phyloP scores from a whole-genome alignment of 495 filamentous ascomycete species.

The Penicillium paxilli region DNA sequence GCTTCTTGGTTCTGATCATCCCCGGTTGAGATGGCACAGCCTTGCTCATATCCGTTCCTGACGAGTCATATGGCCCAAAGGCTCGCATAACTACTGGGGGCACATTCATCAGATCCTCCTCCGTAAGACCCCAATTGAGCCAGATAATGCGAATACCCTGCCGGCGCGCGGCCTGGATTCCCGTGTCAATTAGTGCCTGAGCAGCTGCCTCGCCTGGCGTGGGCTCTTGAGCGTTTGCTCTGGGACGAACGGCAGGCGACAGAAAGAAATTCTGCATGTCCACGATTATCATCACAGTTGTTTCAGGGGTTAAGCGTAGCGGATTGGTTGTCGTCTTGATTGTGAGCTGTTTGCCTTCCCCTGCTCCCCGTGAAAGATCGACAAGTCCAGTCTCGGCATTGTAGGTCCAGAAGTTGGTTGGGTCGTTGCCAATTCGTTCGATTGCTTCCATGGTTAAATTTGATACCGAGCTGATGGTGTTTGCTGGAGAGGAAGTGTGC shows the following conservation, averaged over 20 bases:
- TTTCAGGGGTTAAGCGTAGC: conserved; percentile 31
- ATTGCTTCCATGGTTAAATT: neutral
- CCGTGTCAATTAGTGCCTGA: conserved; percentile 24
- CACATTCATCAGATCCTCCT: conserved; percentile 49
- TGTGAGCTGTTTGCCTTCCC: neutral
- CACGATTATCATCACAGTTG: conserved; percentile 54
- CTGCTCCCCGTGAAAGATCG: conserved; percentile 10
- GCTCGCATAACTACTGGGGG: conserved; percentile 48
- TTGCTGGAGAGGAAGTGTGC: neutral
- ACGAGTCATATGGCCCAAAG: conserved; percentile 32
- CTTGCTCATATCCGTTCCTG: neutral
- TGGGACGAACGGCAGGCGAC: conserved; percentile 29
- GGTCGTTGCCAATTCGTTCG: conserved; percentile 5
- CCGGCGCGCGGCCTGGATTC: conserved; percentile 44
- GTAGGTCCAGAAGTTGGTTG: conserved; percentile 7
- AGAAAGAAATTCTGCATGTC: conserved; percentile 68
- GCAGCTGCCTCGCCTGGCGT: conserved; percentile 21
- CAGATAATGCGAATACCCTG: conserved; percentile 53
- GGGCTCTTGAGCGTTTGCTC: conserved; percentile 19
- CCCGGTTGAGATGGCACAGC: neutral
- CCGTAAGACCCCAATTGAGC: conserved; percentile 61
- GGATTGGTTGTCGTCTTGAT: conserved; percentile 29
- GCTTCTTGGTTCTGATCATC: conserved; percentile 10
- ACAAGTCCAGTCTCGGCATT: conserved; percentile 4
- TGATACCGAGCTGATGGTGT: neutral